Percentiles rank a stretch among this genome's conserved stretches.
phyloP scores from a whole-genome alignment of 2,329 filamentous ascomycete species.

The Diaporthe ilicicola region DNA sequence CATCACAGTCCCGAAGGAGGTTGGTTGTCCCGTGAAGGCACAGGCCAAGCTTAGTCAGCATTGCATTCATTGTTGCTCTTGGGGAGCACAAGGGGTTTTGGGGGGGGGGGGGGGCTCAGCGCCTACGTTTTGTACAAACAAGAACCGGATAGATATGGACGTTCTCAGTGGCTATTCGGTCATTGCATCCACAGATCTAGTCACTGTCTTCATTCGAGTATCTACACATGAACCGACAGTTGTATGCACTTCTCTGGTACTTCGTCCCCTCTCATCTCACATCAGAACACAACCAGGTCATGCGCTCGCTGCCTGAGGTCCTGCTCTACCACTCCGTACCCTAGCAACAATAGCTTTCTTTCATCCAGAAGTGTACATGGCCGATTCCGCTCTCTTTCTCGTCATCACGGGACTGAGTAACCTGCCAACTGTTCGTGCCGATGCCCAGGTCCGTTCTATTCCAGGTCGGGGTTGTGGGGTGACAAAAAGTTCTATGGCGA shows the following conservation, averaged over 20 bases:
- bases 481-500: conserved; percentile 15
- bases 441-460: conserved; percentile 25
- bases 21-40: not conserved
- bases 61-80: not conserved
- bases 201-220: not conserved
- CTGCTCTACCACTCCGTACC: conserved; percentile 1
- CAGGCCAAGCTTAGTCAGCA: conserved; percentile 23
- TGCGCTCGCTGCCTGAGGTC: not conserved
- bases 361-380: conserved; percentile 15
- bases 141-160: not conserved
- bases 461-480: conserved; percentile 7
- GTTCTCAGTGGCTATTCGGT: not conserved
- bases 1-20: not conserved
- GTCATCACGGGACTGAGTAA: not conserved
- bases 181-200: not conserved
- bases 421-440: not conserved
- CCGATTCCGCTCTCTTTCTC: not conserved
- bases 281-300: conserved; percentile 15
- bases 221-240: conserved; percentile 14
- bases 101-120: not conserved
- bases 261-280: not conserved
- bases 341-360: not conserved
- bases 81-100: too few species aligned
- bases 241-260: not conserved
- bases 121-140: not conserved